These are phyloP conservation scores for Cystobasidium tubakii DNA, from an alignment of 768 basidiomycete genomes.

Conservation along the genomic window DNA sequence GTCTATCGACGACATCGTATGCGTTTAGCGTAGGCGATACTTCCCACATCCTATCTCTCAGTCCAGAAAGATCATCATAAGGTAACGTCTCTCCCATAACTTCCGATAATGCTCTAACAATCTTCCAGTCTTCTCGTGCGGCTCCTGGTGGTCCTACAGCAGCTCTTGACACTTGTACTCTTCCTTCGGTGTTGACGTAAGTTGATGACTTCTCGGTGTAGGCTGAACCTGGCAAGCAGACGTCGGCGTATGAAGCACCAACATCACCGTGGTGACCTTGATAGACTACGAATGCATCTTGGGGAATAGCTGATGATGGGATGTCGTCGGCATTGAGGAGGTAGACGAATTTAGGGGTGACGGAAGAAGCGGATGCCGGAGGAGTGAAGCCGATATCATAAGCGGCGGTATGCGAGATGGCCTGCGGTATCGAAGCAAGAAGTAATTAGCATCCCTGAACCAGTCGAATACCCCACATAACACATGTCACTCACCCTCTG, in stretches of 20 bases:
- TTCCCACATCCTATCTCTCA: constrained; percentile 95
- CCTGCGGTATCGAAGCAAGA: constrained; percentile 52
- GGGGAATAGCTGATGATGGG: constrained; percentile 77
- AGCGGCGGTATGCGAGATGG: constrained; percentile 84
- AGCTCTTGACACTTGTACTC: constrained; percentile 78
- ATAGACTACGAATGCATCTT: constrained; percentile 92
- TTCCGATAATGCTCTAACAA: constrained; percentile 71
- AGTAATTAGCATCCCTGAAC: too few species aligned
- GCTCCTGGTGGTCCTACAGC: constrained; percentile 94
- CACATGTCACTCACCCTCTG: constrained; percentile 61
- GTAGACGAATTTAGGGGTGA: constrained; percentile 89
- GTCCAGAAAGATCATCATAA: constrained; percentile 74
- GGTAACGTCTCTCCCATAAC: constrained; percentile 66
- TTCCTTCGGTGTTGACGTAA: constrained; percentile 96
- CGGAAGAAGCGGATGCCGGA: constrained; percentile 65
- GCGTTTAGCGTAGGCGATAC: constrained; percentile 82
- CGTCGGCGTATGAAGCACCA: constrained; percentile 94
- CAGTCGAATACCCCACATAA: too few species aligned
- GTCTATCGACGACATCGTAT: constrained; percentile 73
- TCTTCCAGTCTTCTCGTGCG: constrained; percentile 68
- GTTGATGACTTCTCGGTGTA: constrained; percentile 88
- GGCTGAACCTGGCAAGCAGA: constrained; percentile 82
- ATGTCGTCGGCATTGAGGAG: constrained; percentile 94
- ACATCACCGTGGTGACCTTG: constrained; percentile 98
- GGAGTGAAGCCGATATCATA: constrained; percentile 93